Percentiles rank a stretch among this genome's conserved stretches.
Conservation (phyloP, 2,329 filamentous ascomycete species). For the Fusarium dimerum region DNA sequence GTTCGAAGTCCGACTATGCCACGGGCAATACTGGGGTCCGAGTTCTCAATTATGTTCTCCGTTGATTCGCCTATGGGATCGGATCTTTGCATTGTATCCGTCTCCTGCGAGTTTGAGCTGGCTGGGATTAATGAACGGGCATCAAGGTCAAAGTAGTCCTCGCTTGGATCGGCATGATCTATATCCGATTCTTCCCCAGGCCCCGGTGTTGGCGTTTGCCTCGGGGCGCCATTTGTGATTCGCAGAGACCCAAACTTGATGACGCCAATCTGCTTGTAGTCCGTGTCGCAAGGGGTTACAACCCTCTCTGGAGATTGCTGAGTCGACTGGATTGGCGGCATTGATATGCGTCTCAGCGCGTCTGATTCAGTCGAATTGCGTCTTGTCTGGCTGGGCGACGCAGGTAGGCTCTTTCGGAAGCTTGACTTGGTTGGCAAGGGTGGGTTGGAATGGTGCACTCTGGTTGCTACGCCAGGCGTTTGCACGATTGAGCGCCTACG, state of each 20-base stretch:
- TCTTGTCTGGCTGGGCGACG: conserved; percentile 40
- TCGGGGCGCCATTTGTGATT: conserved; percentile 61
- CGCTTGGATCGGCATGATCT: conserved; percentile 2
- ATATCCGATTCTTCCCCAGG: conserved; percentile 17
- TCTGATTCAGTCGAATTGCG: conserved; percentile 42
- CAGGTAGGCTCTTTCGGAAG: conserved; percentile 40
- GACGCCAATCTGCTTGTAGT: conserved; percentile 61
- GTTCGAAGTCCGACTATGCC: conserved; percentile 16
- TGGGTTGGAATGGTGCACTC: conserved; percentile 29
- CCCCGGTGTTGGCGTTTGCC: conserved; percentile 40
- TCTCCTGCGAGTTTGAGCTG: conserved; percentile 1
- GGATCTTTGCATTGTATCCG: background rate
- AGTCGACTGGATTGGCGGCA: conserved; percentile 29
- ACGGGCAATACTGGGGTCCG: conserved; percentile 9
- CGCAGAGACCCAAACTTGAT: conserved; percentile 64
- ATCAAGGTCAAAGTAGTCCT: conserved; percentile 12
- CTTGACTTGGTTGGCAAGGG: conserved; percentile 32
- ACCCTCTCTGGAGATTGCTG: conserved; percentile 27
- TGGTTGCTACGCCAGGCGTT: conserved; percentile 52
- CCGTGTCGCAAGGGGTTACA: conserved; percentile 49
- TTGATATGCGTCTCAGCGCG: conserved; percentile 35
- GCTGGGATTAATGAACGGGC: conserved; percentile 5
- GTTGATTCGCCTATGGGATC: conserved; percentile 1
- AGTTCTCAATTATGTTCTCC: conserved; percentile 1
- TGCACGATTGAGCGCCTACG: conserved; percentile 50